Base-by-base conservation (phyloP, 1,139 yeast species). In the Hansenula lynferdii region DNA sequence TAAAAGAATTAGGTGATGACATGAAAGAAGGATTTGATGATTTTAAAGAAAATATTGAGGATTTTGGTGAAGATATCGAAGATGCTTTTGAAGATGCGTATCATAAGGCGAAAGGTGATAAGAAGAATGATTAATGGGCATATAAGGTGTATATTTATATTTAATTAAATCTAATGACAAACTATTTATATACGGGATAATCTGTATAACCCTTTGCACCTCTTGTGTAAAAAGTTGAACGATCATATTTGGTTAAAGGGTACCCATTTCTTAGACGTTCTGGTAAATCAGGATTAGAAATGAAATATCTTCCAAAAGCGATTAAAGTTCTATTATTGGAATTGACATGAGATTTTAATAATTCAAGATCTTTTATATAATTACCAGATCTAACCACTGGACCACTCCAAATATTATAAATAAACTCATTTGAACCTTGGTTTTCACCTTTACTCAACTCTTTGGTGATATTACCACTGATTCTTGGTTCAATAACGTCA, bases 221-320 rank as follows among this genome's bases (percentile, higher is more conserved):
- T 42, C 43, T 45, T 12, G 58, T 45, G 47, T 69, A 69, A 48
- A 69, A 69, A 10, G 61, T 54, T n/a, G 47, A 34, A 48, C 71
- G 60, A 42, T 67, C 58, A 45, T 69, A 69, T 18, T 53, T 45
- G 37, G 62, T 66, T 48, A 75, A 60, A 24, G 65, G 62, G 35
- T 49, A 44, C 7, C 75, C 77, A 34, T 72, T 58, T 39, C 62
- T 62, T 33, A 75, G 54, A 53, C 77, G 65, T 14, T 62, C 45
- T n/a, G 65, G 67, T 34, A 76, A 60, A 56, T 76, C 81, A 6
- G 81, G 81, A 57, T 75, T 76, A 6, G 78, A 60, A 31, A 67
- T 67, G 46, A 61, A 75, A 44, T 58, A 65, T 54, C 80, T 65
- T 26, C 72, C 71, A 50, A 65, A 67, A 7, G 67, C 75, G 45